Base-by-base conservation (phyloP, 345 rosid species). In the Salix udensis region DNA sequence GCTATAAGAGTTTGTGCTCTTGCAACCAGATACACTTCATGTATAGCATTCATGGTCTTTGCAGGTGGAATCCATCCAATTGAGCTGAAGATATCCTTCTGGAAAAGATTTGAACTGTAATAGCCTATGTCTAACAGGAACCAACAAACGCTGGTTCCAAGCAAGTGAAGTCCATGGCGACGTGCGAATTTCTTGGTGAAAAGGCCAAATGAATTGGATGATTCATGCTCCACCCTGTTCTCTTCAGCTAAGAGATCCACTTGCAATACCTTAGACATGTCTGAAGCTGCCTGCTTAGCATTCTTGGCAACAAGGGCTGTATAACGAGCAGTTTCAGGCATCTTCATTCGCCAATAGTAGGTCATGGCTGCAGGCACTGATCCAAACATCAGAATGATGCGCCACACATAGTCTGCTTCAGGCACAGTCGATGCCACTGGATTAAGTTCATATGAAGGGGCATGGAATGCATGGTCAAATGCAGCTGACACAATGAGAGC, bases 241-340 rank as follows among this genome's bases (percentile, higher is more conserved):
- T 68, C 73, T 58, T 76, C 78, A 31, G 80, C 62, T 48, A 28
- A 48, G 18, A 77, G 11, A 24, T 77, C 74, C 37, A 77, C 70
- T 36, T 77, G 75, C 52, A 77, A n/a, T 13, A 77, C 75, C 68
- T 10, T 71, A 26, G 80, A 77, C 80, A 77, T 77, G 69, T 77
- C 80, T n/a, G 80, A 70, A 62, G 80, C 80, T 0, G 80, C 80
- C 52, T 71, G 80, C 55, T 71, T 77, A 0, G 64, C 70, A 28
- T 77, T 77, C 46, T 71, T 77, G 34, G 80, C 80, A 1, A 77
- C 52, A 7, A 77, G 74, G 21, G 80, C 80, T 3, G 80, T 77
- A 68, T 77, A 77, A 15, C 80, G 80, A 19, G 79, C 79, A 24
- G 79, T 76, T 19, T 76, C 79, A 11, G 79, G 80, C 80, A 77